These are phyloP conservation scores for Cryptococcus sp. DNA, from an alignment of 1,284 basidiomycete species.

Conservation along the genomic window DNA sequence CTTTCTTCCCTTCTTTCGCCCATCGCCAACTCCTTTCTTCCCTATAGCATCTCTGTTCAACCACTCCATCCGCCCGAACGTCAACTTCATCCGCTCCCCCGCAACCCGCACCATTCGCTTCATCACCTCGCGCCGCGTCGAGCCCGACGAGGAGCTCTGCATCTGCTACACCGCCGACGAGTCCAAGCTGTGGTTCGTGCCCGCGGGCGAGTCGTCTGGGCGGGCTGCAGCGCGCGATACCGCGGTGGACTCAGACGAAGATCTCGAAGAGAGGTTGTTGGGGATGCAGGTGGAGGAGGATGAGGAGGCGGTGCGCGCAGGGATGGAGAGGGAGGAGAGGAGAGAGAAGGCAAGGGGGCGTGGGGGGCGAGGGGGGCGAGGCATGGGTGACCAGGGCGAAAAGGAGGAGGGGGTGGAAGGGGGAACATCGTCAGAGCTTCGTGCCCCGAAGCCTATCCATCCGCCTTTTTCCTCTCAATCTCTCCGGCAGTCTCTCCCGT, in stretches of 20 bases:
- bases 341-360: too few species aligned
- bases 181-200: conserved; percentile 47
- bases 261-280: not conserved
- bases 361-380: too few species aligned
- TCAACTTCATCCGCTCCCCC: conserved; percentile 43
- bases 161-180: conserved; percentile 49
- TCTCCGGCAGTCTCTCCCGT: not conserved
- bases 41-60: conserved; percentile 49
- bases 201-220: conserved; percentile 9
- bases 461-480: not conserved
- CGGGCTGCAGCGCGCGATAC: not conserved
- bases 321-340: not conserved
- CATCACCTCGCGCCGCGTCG: conserved; percentile 29
- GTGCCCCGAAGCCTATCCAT: conserved; percentile 3
- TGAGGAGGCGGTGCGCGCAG: not conserved
- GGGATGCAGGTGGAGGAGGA: conserved; percentile 2
- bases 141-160: conserved; percentile 41
- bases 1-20: not conserved
- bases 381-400: too few species aligned
- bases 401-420: too few species aligned
- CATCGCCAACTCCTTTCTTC: not conserved
- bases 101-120: conserved; percentile 35
- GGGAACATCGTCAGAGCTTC: too few species aligned
- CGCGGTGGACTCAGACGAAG: not conserved
- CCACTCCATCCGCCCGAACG: conserved; percentile 49